Percentiles rank a stretch among this genome's conserved stretches.
phyloP scores from a whole-genome alignment of 345 rosid species.

The Camelina neglecta region DNA sequence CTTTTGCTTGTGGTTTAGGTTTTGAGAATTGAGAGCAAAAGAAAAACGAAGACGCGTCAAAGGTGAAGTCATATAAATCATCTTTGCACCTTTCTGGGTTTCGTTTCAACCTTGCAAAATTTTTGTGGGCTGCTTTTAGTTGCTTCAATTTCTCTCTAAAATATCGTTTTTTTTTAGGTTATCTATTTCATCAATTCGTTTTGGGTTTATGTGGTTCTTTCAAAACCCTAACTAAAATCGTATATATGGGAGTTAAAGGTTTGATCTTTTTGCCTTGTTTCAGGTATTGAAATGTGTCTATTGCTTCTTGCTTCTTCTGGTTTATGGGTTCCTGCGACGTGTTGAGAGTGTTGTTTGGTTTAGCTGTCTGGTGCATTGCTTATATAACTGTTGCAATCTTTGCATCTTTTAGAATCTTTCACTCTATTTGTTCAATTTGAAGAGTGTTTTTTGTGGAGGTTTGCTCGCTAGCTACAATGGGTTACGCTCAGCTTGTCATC shows the following conservation, averaged over 20 bases:
- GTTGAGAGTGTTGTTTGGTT: constrained; percentile 59
- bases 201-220: background rate
- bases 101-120: background rate
- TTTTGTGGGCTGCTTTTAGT: background rate
- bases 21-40: background rate
- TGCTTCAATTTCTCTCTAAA: background rate
- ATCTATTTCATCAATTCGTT: background rate
- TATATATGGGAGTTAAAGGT: background rate
- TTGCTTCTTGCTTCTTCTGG: constrained; percentile 38
- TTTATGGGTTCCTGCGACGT: constrained; percentile 63
- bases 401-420: constrained; percentile 64
- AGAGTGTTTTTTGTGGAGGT: constrained; percentile 30
- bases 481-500: constrained; percentile 85
- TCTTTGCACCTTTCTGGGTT: constrained; percentile 4
- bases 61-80: constrained; percentile 2
- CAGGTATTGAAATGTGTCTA: constrained; percentile 45
- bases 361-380: constrained; percentile 86
- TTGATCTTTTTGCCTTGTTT: background rate
- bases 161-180: background rate
- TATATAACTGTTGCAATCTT: constrained; percentile 70
- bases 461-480: constrained; percentile 50
- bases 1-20: constrained; percentile 17
- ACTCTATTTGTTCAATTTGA: constrained; percentile 50
- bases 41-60: background rate
- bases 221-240: background rate